phyloP scores from a whole-genome alignment of 1,139 yeast genomes.

The Pneumocystis jirovecii region DNA sequence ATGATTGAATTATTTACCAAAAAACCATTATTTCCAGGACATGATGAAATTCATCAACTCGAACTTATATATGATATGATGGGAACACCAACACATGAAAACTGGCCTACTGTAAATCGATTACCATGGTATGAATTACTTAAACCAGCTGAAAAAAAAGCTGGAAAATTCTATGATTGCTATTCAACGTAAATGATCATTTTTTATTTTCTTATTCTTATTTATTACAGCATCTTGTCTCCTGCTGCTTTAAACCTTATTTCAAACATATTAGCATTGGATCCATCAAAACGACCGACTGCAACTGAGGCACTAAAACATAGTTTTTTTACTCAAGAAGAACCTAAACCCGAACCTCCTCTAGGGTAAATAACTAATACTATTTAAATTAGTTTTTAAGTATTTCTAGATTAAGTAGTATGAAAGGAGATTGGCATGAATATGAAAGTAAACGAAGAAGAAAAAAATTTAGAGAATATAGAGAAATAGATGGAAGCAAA shows the following conservation, averaged over 20 bases:
- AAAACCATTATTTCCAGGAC: conserved; percentile 69
- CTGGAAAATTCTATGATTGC: conserved; percentile 34
- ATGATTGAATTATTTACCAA: conserved; percentile 66
- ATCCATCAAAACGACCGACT: conserved; percentile 50
- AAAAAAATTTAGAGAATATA: background rate
- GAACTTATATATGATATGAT: conserved; percentile 58
- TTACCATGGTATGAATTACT: conserved; percentile 90
- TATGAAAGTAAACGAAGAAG: conserved; percentile 80
- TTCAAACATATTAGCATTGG: conserved; percentile 41
- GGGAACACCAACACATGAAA: conserved; percentile 70
- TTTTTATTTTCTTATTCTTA: background rate
- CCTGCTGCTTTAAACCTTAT: conserved; percentile 55
- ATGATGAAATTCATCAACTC: conserved; percentile 75
- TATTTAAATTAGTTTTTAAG: background rate
- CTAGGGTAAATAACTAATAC: conserved; percentile 13
- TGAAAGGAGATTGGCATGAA: conserved; percentile 89
- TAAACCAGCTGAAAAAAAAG: conserved; percentile 40
- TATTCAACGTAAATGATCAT: conserved; percentile 22
- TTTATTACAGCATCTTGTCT: conserved; percentile 25
- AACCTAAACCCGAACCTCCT: conserved; percentile 47
- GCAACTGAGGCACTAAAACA: conserved; percentile 52
- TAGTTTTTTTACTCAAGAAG: conserved; percentile 47
- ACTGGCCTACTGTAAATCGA: conserved; percentile 62
- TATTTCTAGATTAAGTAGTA: conserved; percentile 29
- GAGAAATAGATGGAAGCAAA: background rate